phyloP scores from a whole-genome alignment of 2,329 filamentous ascomycete species.

The Fragosphaeria purpurea region DNA sequence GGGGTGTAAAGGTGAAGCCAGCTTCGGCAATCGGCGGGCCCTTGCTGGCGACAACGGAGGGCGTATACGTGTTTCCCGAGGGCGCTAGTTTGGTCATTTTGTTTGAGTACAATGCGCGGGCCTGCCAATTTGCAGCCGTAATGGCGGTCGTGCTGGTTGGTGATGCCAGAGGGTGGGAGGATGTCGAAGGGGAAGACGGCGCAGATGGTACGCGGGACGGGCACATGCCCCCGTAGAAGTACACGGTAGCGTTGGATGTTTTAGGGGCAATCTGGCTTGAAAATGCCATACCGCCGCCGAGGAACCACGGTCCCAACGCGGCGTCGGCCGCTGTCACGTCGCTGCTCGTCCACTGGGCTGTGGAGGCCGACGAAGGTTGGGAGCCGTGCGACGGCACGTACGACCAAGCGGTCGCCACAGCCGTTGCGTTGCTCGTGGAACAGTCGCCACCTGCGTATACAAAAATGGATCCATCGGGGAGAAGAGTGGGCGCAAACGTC shows the following conservation, averaged over 20 bases:
- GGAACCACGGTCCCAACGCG: slow-evolving; percentile 35
- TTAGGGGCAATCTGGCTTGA: slow-evolving; percentile 47
- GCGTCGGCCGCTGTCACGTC: background rate
- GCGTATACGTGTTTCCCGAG: slow-evolving; percentile 23
- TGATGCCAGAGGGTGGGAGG: slow-evolving; percentile 14
- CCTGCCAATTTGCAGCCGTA: slow-evolving; percentile 48
- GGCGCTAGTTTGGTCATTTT: slow-evolving; percentile 61
- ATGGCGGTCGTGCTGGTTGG: slow-evolving; percentile 16
- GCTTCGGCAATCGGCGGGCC: slow-evolving; percentile 71
- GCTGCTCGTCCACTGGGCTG: slow-evolving; percentile 2
- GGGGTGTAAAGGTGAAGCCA: slow-evolving; percentile 71
- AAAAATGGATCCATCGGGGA: slow-evolving; percentile 57
- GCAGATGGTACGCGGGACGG: slow-evolving; percentile 27
- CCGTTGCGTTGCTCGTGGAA: slow-evolving; percentile 21
- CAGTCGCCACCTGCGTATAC: slow-evolving; percentile 66
- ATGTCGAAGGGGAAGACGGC: slow-evolving; percentile 13
- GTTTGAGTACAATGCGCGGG: slow-evolving; percentile 67
- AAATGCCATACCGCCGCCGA: slow-evolving; percentile 54
- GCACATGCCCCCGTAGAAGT: slow-evolving; percentile 89
- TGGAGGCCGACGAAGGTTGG: background rate
- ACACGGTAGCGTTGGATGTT: slow-evolving; percentile 48
- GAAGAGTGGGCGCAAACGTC: slow-evolving; percentile 59
- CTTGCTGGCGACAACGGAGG: slow-evolving; percentile 30
- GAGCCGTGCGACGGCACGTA: slow-evolving; percentile 31
- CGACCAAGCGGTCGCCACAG: slow-evolving; percentile 49